Percentiles rank a stretch among this genome's conserved stretches.
Evolutionary conservation across 495 filamentous ascomycete genomes (phyloP).

Genomic region (Achaetomiella virescens): DNA sequence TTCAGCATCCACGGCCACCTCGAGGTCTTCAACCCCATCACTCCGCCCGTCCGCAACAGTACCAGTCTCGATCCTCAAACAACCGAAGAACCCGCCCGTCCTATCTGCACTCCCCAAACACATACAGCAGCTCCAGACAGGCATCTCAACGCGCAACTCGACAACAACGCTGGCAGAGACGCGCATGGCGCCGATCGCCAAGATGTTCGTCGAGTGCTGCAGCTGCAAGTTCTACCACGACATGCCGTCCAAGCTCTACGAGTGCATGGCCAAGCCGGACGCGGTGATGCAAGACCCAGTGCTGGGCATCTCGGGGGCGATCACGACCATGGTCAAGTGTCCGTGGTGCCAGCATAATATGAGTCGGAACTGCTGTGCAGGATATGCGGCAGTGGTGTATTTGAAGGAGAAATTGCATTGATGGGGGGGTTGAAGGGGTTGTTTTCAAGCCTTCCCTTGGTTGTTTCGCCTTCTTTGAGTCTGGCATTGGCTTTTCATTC

Average conservation of each 20-base stretch:
- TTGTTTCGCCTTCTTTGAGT: too few species aligned
- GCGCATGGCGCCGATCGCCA: constrained; percentile 48
- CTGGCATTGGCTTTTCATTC: too few species aligned
- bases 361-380: constrained; percentile 64
- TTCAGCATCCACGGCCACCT: neutral
- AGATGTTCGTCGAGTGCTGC: constrained; percentile 77
- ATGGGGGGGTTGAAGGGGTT: neutral
- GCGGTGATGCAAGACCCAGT: constrained; percentile 43
- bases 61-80: constrained; percentile 29
- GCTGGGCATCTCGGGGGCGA: constrained; percentile 45
- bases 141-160: constrained; percentile 10
- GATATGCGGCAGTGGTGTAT: constrained; percentile 65
- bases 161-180: constrained; percentile 4
- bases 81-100: constrained; percentile 12
- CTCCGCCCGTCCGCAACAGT: constrained; percentile 2
- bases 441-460: neutral
- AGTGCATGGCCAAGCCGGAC: constrained; percentile 63
- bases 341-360: constrained; percentile 77
- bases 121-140: constrained; percentile 26
- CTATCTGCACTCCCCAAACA: constrained; percentile 30
- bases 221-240: constrained; percentile 78
- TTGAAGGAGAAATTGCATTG: constrained; percentile 49
- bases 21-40: constrained; percentile 1
- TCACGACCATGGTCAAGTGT: constrained; percentile 58
- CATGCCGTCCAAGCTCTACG: constrained; percentile 67